Evolutionary conservation across 73 alveolate genomes (phyloP), one percentile per base, ranked within the genome.

Genomic region (Chromera velia): DNA sequence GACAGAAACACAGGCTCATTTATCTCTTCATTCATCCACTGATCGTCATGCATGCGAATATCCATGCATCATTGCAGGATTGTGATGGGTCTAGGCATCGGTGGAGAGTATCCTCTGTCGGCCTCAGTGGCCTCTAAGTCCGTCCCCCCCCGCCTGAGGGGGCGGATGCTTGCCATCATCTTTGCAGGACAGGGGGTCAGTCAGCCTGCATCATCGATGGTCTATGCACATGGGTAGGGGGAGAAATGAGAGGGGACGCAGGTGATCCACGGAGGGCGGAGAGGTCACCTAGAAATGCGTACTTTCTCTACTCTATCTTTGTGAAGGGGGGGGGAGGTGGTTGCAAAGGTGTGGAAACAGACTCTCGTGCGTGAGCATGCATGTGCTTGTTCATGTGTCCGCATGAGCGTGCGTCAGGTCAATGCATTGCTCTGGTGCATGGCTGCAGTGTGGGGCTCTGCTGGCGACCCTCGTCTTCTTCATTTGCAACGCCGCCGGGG

Each of bases 101-200:
- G 87, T 7, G 87, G 87, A 27, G 87, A 80, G 32, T 80, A 80
- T 24, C 87, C 87, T 0, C 64, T 80, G 29, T 80, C 87, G 24
- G 87, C 87, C 22, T 70, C 75, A 7, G 67, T 80, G 18, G 64
- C 82, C 34, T 70, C 82, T 27, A 82, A 80, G 27, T 69, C 64
- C 29, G 82, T 75, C 32, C 40, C 73, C 64, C 40, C 87, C n/a
- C 47, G 73, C 70, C 73, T 62, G 30, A 69, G 91, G 32, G 91
- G 91, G 33, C 87, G 73, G 6, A 74, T 70, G 81, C 74, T 86
- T 74, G 89, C 89, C 17, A 48, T 85, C 48, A 89, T 86, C 24
- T 66, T 86, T 49, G 81, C 91, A 18, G 81, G 80, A 88, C 82
- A 86, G 72, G 86, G 76, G 17, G n/a, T n/a, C n/a, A n/a, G n/a